Base-by-base conservation (phyloP, 768 basidiomycete species). In the Pisolithus microcarpus region DNA sequence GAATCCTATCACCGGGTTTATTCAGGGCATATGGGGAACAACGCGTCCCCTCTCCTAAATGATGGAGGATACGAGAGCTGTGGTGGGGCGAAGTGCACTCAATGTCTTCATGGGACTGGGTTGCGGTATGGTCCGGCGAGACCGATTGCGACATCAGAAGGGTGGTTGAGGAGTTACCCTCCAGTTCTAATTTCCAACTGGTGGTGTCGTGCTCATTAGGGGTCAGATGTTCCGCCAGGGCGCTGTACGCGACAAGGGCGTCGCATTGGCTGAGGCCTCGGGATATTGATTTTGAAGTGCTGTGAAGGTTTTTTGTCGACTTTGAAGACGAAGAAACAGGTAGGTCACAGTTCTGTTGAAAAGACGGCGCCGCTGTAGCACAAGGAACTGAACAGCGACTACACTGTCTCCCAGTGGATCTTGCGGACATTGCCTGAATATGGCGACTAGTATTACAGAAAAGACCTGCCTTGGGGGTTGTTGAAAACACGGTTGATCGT, bases 1-100 rank as follows among this genome's bases (percentile, higher is more conserved):
- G 54, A 19, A 56, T 68, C 52, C 60, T 52, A 50, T 64, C 55
- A 3, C 65, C 65, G 43, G 64, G 64, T 15, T 62, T 58, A 11
- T 44, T 51, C 26, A 61, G 49, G 5, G 55, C 44, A 37, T 56
- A 57, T 13, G 48, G 40, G 49, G 53, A 55, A 30, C 11, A 26
- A 47, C 43, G 50, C 45, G 45, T 52, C 18, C 55, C 53, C 49
- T 51, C 50, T 43, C 44, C 49, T 37, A 24, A 18, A 26, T 36
- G 43, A 18, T 38, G 11, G 15, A 26, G 5, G 13, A 45, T 44
- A 6, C 30, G n/a, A 18, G 39, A 31, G 37, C 3, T 34, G 23
- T 16, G 31, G 15, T 52, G 56, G n/a, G 54, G 46, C 38, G 50
- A 62, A 16, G 54, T 16, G 39, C 16, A 16, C 31, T 37, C 34